These are phyloP conservation scores for Pyrenophora seminiperda DNA, from an alignment of 2,329 filamentous ascomycete genomes.

Conservation along the genomic window DNA sequence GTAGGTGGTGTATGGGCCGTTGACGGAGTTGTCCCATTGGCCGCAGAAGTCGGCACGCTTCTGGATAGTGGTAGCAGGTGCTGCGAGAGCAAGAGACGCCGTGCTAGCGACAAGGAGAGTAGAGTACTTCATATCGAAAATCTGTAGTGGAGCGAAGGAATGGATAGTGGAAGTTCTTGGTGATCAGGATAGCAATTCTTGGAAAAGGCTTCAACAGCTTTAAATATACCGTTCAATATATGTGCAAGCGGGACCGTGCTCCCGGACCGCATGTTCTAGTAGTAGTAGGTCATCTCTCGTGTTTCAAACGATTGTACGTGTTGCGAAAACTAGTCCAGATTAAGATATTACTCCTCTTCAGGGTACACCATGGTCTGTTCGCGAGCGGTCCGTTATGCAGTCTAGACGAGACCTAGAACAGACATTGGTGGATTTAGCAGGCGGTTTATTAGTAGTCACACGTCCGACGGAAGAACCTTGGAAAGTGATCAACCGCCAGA, in stretches of 20 bases:
- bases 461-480: constrained; percentile 13
- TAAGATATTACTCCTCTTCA: constrained; percentile 6
- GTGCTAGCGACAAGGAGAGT: constrained; percentile 33
- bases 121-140: constrained; percentile 37
- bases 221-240: constrained; percentile 18
- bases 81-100: constrained; percentile 37
- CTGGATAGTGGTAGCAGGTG: constrained; percentile 33
- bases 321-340: constrained; percentile 8
- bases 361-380: neutral
- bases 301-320: constrained; percentile 14
- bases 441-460: constrained; percentile 5
- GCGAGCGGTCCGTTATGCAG: constrained; percentile 1
- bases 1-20: constrained; percentile 43
- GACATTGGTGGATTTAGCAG: constrained; percentile 22
- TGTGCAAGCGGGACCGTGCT: neutral
- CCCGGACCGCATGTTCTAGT: neutral
- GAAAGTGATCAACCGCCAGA: neutral
- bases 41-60: constrained; percentile 44
- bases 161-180: neutral
- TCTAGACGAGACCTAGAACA: neutral
- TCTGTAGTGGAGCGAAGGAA: neutral
- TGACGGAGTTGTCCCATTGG: constrained; percentile 37
- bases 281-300: constrained; percentile 5
- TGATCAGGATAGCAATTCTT: neutral
- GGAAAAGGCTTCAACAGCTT: constrained; percentile 10